Evolutionary conservation across 2,329 filamentous ascomycete species (phyloP), one percentile per base, ranked within the genome.

Genomic region (Colletotrichum falcatum): DNA sequence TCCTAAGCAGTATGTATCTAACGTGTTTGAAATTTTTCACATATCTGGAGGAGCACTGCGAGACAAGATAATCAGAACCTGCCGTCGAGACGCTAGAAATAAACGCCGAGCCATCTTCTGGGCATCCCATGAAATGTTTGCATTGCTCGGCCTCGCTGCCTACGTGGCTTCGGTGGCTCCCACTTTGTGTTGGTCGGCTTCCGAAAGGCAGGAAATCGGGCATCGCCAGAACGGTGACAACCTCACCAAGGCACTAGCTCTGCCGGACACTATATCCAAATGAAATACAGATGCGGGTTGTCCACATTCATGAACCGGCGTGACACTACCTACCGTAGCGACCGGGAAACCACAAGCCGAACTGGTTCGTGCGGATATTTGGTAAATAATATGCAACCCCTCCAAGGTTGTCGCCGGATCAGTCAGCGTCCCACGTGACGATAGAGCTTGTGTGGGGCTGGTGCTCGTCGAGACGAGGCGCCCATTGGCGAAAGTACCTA

Each of bases 261-360:
- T 53, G 82, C 78, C 11, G 87, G 87, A 77, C 87, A 89, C 73
- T 83, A 81, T 11, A 90, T 87, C 78, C 87, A 82, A 78, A 83
- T 79, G 78, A 87, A 90, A 61, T 78, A 81, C 65, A 90, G 84
- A 42, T 74, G 75, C 5, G 87, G 87, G 79, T 89, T 90, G 77
- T 90, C 86, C 53, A 87, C 83, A 71, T 85, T 85, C 73, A 82
- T 76, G 79, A 90, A 89, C 88, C 88, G 91, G 81, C 14, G 81
- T 79, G 70, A 90, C 82, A 64, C 89, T 88, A 55, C 88, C 89
- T 88, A 55, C 88, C 89, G 77, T 90, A 90, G 65, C 83, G 84
- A 68, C 88, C 88, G 3, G 77, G 74, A 14, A 79, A 72, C 14
- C 39, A 42, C 16, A 46, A 30, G 2, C 81, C 82, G 73, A 83